A percentile compares a stretch with the other conserved stretches of the same genome.
These are phyloP conservation scores for Sapria himalayana DNA, from an alignment of 345 rosid genomes.

Conservation along the genomic window DNA sequence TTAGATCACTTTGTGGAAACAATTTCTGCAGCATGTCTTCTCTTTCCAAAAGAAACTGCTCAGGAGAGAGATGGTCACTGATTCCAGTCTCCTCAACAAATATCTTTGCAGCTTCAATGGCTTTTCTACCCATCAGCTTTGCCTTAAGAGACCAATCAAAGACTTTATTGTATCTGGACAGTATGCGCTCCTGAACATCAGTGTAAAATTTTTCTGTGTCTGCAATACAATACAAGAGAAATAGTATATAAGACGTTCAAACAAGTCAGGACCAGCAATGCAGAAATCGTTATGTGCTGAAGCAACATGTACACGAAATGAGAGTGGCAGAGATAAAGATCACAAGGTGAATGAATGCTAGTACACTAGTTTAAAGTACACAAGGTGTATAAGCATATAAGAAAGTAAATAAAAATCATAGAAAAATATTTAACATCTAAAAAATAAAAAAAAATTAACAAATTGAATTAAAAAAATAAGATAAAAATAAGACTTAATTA, in stretches of 20 bases:
- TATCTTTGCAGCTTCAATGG: constrained; percentile 56
- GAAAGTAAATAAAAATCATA: not conserved
- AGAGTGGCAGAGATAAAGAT: too few species aligned
- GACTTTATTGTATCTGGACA: constrained; percentile 60
- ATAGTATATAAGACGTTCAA: not conserved
- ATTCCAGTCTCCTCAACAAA: constrained; percentile 73
- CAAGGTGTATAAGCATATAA: too few species aligned
- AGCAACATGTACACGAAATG: too few species aligned
- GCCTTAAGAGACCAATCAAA: constrained; percentile 91
- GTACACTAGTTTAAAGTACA: too few species aligned
- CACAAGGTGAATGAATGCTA: too few species aligned
- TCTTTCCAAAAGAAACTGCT: constrained; percentile 57
- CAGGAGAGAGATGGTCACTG: constrained; percentile 61
- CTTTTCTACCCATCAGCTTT: constrained; percentile 93
- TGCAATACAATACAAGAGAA: constrained; percentile 19
- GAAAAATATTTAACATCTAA: too few species aligned
- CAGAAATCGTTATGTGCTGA: too few species aligned
- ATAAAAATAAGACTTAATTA: too few species aligned
- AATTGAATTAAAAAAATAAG: too few species aligned
- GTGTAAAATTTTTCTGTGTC: constrained; percentile 91
- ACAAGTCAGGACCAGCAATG: too few species aligned
- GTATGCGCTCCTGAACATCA: constrained; percentile 67
- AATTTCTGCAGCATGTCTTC: constrained; percentile 52
- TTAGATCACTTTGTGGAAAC: constrained; percentile 69
- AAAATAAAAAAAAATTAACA: too few species aligned